Percentiles rank a stretch among this genome's conserved stretches.
These are phyloP conservation scores for Calendula officinalis DNA, from an alignment of 129 eudicot genomes.

Conservation along the genomic window DNA sequence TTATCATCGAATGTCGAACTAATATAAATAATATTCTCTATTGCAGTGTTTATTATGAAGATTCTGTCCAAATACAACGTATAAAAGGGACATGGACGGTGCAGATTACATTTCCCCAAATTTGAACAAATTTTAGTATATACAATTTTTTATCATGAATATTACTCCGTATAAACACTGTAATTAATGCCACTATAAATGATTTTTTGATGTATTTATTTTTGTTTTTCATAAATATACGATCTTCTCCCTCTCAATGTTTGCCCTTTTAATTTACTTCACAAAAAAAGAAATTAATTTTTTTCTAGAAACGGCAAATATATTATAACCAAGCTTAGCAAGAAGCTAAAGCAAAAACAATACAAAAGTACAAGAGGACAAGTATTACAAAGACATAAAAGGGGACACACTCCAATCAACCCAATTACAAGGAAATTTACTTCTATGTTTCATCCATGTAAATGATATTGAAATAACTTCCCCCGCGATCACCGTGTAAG, in stretches of 20 bases:
- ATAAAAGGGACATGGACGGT: constrained; percentile 28
- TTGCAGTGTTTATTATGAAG: constrained; percentile 33
- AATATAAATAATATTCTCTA: constrained; percentile 8
- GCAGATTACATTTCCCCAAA: constrained; percentile 24
- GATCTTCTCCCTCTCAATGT: neutral
- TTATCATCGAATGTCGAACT: neutral
- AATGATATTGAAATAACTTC: too few species aligned
- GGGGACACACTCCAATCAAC: too few species aligned
- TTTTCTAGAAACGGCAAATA: too few species aligned
- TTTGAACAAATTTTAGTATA: constrained; percentile 28
- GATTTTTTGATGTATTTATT: constrained; percentile 66
- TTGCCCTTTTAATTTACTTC: neutral
- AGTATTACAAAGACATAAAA: too few species aligned
- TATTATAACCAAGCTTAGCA: too few species aligned
- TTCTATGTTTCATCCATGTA: too few species aligned
- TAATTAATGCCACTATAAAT: constrained; percentile 39
- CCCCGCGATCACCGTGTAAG: too few species aligned
- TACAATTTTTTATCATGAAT: constrained; percentile 14
- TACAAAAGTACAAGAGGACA: too few species aligned
- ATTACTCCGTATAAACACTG: constrained; percentile 48
- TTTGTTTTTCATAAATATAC: constrained; percentile 28
- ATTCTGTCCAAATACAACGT: constrained; percentile 35
- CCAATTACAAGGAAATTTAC: too few species aligned
- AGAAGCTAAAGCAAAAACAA: too few species aligned
- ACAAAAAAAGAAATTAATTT: too few species aligned